A percentile compares a stretch with the other conserved stretches of the same genome.
These are phyloP conservation scores for Toxoplasma gondii DNA, from an alignment of 169 alveolate species.

Conservation along the genomic window DNA sequence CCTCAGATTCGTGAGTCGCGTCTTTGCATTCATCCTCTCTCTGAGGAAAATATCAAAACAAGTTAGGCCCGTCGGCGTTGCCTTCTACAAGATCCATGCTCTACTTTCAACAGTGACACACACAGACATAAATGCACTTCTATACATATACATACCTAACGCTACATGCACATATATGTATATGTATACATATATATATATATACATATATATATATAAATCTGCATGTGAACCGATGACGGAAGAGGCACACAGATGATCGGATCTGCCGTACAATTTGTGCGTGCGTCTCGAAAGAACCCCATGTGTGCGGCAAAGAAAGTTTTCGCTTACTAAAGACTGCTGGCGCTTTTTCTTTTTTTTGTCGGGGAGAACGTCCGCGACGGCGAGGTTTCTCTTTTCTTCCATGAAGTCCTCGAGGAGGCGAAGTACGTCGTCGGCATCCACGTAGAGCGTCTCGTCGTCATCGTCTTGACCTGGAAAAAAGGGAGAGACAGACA, in stretches of 20 bases:
- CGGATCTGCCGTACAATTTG: background rate
- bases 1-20: no score
- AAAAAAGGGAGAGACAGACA: background rate
- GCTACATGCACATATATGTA: background rate
- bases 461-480: slow-evolving; percentile 71
- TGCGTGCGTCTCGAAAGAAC: background rate
- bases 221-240: background rate
- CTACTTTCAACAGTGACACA: no score
- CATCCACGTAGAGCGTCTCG: slow-evolving; percentile 67
- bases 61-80: no score
- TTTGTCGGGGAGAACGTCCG: background rate
- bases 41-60: no score
- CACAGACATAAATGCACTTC: background rate
- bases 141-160: background rate
- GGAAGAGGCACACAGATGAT: no score
- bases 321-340: background rate
- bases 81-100: no score
- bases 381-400: slow-evolving; percentile 25
- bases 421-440: slow-evolving; percentile 62
- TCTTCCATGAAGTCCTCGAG: slow-evolving; percentile 60
- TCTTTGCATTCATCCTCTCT: no score
- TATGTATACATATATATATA: no score
- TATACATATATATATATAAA: background rate
- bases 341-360: background rate
- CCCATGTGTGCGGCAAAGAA: no score